Evolutionary conservation across 1,284 basidiomycete species (phyloP).

Genomic region (Papiliotrema nemorosa): DNA sequence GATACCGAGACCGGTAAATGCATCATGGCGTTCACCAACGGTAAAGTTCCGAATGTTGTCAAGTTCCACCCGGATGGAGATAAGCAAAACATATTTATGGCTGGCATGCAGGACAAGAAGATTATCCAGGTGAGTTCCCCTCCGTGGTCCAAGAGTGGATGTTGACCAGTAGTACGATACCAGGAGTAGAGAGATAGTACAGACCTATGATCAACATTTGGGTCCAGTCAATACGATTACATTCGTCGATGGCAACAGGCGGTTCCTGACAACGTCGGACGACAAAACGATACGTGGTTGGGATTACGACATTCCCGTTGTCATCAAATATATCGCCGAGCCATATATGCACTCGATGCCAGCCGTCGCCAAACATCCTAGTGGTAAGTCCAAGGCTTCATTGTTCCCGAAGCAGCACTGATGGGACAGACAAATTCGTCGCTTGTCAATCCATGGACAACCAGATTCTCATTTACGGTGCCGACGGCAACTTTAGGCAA

Average conservation of each 20-base stretch:
- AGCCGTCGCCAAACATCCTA: constrained; percentile 89
- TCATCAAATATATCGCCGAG: constrained; percentile 99
- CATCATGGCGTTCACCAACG: constrained; percentile 90
- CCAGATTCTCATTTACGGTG: constrained; percentile 93
- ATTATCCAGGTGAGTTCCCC: constrained; percentile 77
- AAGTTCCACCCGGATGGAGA: constrained; percentile 94
- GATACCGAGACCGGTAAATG: constrained; percentile 96
- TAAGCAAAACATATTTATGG: constrained; percentile 93
- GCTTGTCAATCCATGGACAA: constrained; percentile 97
- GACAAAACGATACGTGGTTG: constrained; percentile 99
- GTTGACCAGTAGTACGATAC: constrained; percentile 75
- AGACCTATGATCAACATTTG: constrained; percentile 98
- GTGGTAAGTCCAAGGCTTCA: constrained; percentile 60
- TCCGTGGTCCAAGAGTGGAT: too few relatives aligned
- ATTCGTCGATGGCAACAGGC: constrained; percentile 90
- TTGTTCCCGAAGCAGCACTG: not conserved
- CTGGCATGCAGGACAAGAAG: constrained; percentile 99
- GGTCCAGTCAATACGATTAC: constrained; percentile 98
- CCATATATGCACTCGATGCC: constrained; percentile 99
- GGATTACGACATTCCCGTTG: constrained; percentile 97
- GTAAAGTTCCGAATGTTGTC: constrained; percentile 92
- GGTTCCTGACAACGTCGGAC: constrained; percentile 97
- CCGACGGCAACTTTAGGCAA: constrained; percentile 89
- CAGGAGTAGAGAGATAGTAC: constrained; percentile 85
- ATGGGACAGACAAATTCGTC: constrained; percentile 79